phyloP scores from a whole-genome alignment of 2,329 filamentous ascomycete genomes.

The Epicoccum nigrum region DNA sequence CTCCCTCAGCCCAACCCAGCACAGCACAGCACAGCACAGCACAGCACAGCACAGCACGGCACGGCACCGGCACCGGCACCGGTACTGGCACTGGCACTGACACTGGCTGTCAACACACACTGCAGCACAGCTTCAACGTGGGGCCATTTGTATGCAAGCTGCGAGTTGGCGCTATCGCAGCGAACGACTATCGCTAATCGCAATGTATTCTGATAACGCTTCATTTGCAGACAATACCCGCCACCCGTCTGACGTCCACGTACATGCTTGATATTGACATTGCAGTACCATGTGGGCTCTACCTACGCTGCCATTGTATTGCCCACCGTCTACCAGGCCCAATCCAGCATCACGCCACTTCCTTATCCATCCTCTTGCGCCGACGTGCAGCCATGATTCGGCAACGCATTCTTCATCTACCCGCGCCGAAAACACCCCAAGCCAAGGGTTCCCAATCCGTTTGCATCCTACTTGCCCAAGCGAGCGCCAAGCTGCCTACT shows the following conservation, averaged over 20 bases:
- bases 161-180: slow-evolving; percentile 5
- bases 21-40: too few relatives aligned
- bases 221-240: slow-evolving; percentile 7
- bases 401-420: slow-evolving; percentile 7
- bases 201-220: slow-evolving; percentile 14
- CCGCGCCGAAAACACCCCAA: slow-evolving; percentile 8
- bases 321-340: background rate
- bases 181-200: slow-evolving; percentile 14
- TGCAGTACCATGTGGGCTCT: slow-evolving; percentile 10
- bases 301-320: background rate
- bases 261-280: background rate
- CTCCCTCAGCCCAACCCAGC: slow-evolving; percentile 3
- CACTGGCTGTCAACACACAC: too few relatives aligned
- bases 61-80: too few relatives aligned
- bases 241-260: slow-evolving; percentile 1
- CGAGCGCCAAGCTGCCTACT: slow-evolving; percentile 10
- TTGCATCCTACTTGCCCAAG: slow-evolving; percentile 6
- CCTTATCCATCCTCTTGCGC: slow-evolving; percentile 2
- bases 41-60: too few relatives aligned
- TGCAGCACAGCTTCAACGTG: slow-evolving; percentile 3
- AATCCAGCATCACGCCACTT: slow-evolving; percentile 10
- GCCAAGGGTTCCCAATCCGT: slow-evolving; percentile 3
- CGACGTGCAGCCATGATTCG: slow-evolving; percentile 9
- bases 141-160: slow-evolving; percentile 4
- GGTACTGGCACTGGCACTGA: too few relatives aligned